Conservation (phyloP, 2,329 filamentous ascomycete species). For the Endoconidiophora polonica region DNA sequence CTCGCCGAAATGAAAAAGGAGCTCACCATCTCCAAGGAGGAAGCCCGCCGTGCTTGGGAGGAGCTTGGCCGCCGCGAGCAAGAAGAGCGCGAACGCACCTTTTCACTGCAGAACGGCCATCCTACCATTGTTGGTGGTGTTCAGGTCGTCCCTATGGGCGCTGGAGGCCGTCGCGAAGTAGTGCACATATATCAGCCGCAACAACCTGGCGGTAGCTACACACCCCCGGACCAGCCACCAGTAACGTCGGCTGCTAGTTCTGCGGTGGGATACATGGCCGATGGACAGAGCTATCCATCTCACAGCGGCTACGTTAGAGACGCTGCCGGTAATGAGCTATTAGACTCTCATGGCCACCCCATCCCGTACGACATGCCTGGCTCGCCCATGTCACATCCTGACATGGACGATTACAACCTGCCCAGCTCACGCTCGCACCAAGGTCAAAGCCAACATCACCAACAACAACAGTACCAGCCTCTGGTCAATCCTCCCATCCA, state of each 20-base stretch:
- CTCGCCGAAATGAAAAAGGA: conserved; percentile 87
- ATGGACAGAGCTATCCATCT: conserved; percentile 12
- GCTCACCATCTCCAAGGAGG: conserved; percentile 85
- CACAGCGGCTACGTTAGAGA: conserved; percentile 16
- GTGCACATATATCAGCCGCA: conserved; percentile 15
- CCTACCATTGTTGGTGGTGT: conserved; percentile 84
- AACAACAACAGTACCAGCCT: conserved; percentile 8
- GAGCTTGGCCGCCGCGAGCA: conserved; percentile 86
- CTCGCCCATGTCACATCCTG: conserved; percentile 6
- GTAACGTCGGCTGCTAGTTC: conserved; percentile 13
- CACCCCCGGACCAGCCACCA: conserved; percentile 12
- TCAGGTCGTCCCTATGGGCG: conserved; percentile 78
- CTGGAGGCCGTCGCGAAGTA: conserved; percentile 35
- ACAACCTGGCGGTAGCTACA: conserved; percentile 4
- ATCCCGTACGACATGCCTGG: conserved; percentile 9
- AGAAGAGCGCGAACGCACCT: conserved; percentile 74
- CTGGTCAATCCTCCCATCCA: conserved; percentile 6
- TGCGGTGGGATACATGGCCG: conserved; percentile 18
- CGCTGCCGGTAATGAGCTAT: conserved; percentile 16
- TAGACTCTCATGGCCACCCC: conserved; percentile 17
- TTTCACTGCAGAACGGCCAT: conserved; percentile 71
- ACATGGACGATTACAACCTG: conserved; percentile 17
- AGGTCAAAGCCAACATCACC: conserved; percentile 16
- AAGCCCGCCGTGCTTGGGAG: conserved; percentile 91
- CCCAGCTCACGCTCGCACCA: conserved; percentile 27